Base-by-base conservation (phyloP, 306 rosid species). In the Ormosia emarginata region DNA sequence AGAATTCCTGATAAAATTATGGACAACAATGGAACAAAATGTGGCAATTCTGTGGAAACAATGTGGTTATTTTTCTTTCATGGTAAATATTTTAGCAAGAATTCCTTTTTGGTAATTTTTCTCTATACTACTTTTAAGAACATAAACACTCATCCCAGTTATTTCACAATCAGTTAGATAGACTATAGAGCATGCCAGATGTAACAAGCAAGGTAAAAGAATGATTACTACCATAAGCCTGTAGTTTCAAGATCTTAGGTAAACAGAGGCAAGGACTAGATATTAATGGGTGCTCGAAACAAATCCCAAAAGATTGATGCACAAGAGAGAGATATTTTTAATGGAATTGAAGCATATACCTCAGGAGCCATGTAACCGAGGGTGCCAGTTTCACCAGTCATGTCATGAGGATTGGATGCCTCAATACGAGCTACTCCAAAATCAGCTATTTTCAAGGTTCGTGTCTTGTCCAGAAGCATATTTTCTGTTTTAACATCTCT, bases 361-460 rank as follows among this genome's bases (percentile, higher is more conserved):
- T 95, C 99, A 6, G 99, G 99, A 82, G 99, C 99, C 99, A 95
- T 89, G 79, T 95, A 95, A 69, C 95, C 97, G 8, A 95, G 91
- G 67, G 94, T 93, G 90, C 98, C 97, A 7, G 99, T 95, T 89
- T 95, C 99, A 17, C 99, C 99, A 10, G 99, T 95, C 99, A 95
- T 95, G 85, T 95, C 99, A 73, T 95, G 90, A 79, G 99, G 99
- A 90, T 95, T 95, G 62, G 99, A 95, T 33, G 99, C 99, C 88
- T 95, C 99, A 0, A 95, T 86, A 39, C 98, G 99, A 87, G 99
- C 99, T 79, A 95, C 99, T n/a, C 99, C 99, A 61, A 95, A 95
- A 77, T 95, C 98, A 0, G 99, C 99, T 85, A 95, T 93, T 80
- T 95, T 95, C 62, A 95, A 86, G 4, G 94, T 90, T 18, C 99